Base-by-base conservation (phyloP, 768 basidiomycete genomes). In the Boletellus ananiceps region DNA sequence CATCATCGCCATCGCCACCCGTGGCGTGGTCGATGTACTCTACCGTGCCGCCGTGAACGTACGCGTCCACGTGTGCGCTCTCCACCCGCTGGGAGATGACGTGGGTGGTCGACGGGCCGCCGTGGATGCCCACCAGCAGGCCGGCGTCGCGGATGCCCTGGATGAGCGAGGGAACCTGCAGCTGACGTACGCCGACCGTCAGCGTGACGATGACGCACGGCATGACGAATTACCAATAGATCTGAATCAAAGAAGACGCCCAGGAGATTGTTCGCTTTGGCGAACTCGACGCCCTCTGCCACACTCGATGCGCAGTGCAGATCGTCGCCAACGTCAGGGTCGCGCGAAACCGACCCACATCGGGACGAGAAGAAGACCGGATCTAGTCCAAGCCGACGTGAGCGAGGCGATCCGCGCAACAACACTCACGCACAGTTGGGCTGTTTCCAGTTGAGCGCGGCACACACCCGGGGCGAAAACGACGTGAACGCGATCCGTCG, bases 381-480 rank as follows among this genome's bases (percentile, higher is more conserved):
- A 77, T 95, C 93, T 92, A 64, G 47, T 48, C 47, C 58, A 52
- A 56, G 56, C 19, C 19, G 40, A 36, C 50, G 25, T 62, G 46
- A 64, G 55, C 37, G 16, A n/a, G 39, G 43, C 52, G 52, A 60
- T 57, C 56, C 57, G 59, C 52, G 40, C 3, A 55, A 50, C 56
- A 35, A 44, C 9, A 39, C 55, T 50, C 36, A 56, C 47, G 50
- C 71, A 92, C 95, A 98, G 67, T 98, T 98, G 12, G 95, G 95
- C 69, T 99, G 95, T 69, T 99, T 99, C 96, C 95, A 98, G 62
- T 99, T 98, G 47, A 97, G 69, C 14, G 89, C 85, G 8, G 89
- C 82, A 67, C 93, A 95, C 0, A 93, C 81, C 63, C 89, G 84
- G 8, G 94, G 90, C 41, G 87, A 86, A 67, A 89, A 98, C 6